phyloP scores from a whole-genome alignment of 2,329 filamentous ascomycete species.

The Epichloe gansuensis region DNA sequence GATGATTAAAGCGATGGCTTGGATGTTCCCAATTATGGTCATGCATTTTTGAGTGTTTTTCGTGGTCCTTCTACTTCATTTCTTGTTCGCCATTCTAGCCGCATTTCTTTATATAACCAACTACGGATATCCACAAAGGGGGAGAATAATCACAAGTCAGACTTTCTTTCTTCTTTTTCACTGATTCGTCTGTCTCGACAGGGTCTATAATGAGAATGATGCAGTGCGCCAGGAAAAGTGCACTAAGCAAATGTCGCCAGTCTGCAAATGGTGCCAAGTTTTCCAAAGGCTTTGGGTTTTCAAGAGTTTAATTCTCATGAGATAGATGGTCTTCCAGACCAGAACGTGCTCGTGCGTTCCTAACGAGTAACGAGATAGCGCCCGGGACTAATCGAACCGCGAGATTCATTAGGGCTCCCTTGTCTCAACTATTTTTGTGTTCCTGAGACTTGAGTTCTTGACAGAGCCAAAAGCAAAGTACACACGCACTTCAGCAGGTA shows the following conservation, averaged over 20 bases:
- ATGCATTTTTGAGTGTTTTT: not conserved
- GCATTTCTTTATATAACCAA: not conserved
- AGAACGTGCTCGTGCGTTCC: not conserved
- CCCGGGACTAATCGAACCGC: not conserved
- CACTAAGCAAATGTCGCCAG: not conserved
- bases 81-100: not conserved
- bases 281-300: too few species aligned
- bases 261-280: not conserved
- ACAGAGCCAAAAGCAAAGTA: not conserved
- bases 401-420: not conserved
- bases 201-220: not conserved
- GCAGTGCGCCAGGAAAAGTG: too few species aligned
- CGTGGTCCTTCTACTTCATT: not conserved
- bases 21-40: not conserved
- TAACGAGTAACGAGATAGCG: not conserved
- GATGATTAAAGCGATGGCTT: not conserved
- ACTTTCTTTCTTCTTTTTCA: not conserved
- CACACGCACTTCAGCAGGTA: not conserved
- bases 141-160: not conserved
- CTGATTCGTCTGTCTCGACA: not conserved
- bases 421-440: not conserved
- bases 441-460: not conserved
- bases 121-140: not conserved
- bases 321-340: not conserved
- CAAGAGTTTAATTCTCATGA: not conserved